Conservation (phyloP, 371 early-diverging fungal genomes). For the Chytridium lagenaria region DNA sequence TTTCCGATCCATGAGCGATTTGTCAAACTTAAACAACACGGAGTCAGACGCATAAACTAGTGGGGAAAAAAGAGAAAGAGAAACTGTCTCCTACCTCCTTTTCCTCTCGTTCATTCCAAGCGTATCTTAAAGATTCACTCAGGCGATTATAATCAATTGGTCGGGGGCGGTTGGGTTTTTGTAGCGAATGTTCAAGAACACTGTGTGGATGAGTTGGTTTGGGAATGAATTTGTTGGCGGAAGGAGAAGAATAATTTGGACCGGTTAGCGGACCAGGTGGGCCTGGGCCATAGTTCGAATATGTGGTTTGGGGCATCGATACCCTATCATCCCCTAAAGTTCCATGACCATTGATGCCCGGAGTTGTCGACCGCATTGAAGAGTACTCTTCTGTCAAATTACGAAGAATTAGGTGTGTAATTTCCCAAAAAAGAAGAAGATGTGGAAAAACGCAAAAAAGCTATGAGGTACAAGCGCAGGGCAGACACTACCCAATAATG, state of each 20-base stretch:
- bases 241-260: not conserved
- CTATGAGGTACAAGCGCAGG: too few species aligned
- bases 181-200: not conserved
- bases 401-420: too few species aligned
- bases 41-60: not conserved
- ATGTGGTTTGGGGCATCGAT: too few species aligned
- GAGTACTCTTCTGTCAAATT: too few species aligned
- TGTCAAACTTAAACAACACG: slow-evolving; percentile 31
- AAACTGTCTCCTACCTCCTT: slow-evolving; percentile 24
- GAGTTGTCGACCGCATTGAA: too few species aligned
- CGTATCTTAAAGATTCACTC: slow-evolving; percentile 32
- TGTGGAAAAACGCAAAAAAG: too few species aligned
- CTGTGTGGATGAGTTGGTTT: not conserved
- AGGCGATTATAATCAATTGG: slow-evolving; percentile 25
- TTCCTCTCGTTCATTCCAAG: slow-evolving; percentile 39
- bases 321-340: too few species aligned
- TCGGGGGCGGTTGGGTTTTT: not conserved
- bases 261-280: too few species aligned
- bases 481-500: too few species aligned
- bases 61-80: not conserved
- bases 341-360: too few species aligned
- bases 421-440: too few species aligned
- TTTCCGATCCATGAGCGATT: slow-evolving; percentile 28
- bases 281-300: too few species aligned
- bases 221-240: not conserved